Evolutionary conservation across 2,329 filamentous ascomycete species (phyloP).

Genomic region (Pyrenophora tritici-repentis): DNA sequence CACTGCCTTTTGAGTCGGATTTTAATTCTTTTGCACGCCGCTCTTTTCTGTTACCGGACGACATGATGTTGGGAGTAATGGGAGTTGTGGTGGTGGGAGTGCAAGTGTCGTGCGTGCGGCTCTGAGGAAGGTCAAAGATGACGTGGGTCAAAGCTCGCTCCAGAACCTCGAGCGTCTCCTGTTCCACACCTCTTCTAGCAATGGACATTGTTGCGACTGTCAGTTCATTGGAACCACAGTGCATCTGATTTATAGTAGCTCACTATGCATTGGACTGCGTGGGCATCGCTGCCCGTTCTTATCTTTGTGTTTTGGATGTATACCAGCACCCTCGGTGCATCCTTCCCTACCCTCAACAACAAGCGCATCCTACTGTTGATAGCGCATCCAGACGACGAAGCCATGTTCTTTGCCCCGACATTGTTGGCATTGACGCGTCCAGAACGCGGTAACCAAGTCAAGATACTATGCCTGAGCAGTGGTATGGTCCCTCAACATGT

Average conservation of each 20-base stretch:
- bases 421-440: conserved; percentile 82
- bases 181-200: neutral
- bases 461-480: conserved; percentile 89
- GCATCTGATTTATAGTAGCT: neutral
- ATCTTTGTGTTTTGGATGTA: conserved; percentile 54
- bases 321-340: conserved; percentile 51
- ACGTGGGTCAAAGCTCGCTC: conserved; percentile 23
- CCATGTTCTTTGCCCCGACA: conserved; percentile 97
- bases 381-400: conserved; percentile 96
- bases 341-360: conserved; percentile 71
- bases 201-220: neutral
- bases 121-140: conserved; percentile 17
- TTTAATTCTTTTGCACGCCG: conserved; percentile 48
- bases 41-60: conserved; percentile 52
- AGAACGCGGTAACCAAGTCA: conserved; percentile 83
- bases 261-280: conserved; percentile 50
- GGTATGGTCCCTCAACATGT: conserved; percentile 56
- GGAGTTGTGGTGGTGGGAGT: conserved; percentile 11
- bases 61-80: conserved; percentile 23
- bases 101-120: conserved; percentile 29
- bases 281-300: conserved; percentile 49
- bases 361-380: conserved; percentile 92
- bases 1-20: conserved; percentile 20
- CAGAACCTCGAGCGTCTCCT: neutral
- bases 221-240: neutral